Evolutionary conservation across 192 early-diverging fungal species (phyloP).

Genomic region (Backusella luteola): DNA sequence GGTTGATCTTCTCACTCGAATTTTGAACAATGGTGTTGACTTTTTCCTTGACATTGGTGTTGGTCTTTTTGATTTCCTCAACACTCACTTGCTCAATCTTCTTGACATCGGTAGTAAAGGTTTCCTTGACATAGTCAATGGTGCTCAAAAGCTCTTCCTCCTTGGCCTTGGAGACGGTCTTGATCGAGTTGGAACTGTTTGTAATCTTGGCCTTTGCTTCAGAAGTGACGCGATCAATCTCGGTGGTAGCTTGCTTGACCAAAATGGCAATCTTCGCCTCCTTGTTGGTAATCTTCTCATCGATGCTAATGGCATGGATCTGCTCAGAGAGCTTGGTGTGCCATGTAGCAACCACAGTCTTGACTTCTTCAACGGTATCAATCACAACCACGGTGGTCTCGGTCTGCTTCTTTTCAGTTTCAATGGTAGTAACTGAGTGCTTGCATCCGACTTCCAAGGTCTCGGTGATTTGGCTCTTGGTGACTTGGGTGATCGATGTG

Average conservation of each 20-base stretch:
- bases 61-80: neutral
- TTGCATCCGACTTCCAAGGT: neutral
- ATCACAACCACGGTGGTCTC: conserved; percentile 7
- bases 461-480: conserved; percentile 1
- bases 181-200: neutral
- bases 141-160: conserved; percentile 9
- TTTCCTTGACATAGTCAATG: conserved; percentile 5
- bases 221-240: conserved; percentile 8
- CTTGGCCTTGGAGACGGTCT: conserved; percentile 10
- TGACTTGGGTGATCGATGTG: neutral
- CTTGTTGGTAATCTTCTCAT: neutral
- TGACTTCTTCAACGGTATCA: conserved; percentile 17
- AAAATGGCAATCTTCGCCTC: neutral
- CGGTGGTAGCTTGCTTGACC: neutral
- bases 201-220: neutral
- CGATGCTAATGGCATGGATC: conserved; percentile 9
- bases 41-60: neutral
- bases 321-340: conserved; percentile 6
- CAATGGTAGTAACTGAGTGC: neutral
- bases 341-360: neutral
- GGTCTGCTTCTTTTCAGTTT: neutral
- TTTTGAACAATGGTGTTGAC: neutral
- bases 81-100: conserved; percentile 15
- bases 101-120: conserved; percentile 3
- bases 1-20: conserved; percentile 13